A percentile compares a stretch with the other conserved stretches of the same genome.
phyloP scores from a whole-genome alignment of 768 basidiomycete species.

The Ephemerocybe angulata region DNA sequence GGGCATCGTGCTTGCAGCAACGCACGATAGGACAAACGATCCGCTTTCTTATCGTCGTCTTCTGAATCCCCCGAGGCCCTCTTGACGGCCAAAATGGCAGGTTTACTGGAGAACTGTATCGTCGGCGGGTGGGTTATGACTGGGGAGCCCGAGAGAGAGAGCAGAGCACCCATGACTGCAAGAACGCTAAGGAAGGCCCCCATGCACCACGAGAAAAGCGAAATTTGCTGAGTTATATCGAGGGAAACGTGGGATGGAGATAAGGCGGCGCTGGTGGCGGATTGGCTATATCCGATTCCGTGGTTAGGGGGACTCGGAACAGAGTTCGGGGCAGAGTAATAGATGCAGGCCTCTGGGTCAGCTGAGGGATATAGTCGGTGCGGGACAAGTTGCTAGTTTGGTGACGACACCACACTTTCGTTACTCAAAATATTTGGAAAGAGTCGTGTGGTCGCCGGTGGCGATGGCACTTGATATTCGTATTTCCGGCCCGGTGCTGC shows the following conservation, averaged over 20 bases:
- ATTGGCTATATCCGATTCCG: too few relatives aligned
- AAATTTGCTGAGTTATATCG: not conserved
- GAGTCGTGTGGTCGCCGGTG: too few relatives aligned
- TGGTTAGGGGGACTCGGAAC: not conserved
- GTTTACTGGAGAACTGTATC: slow-evolving; percentile 39
- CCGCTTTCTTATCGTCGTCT: slow-evolving; percentile 21
- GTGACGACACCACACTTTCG: too few relatives aligned
- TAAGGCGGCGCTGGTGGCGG: not conserved
- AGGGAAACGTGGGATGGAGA: not conserved
- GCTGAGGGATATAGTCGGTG: too few relatives aligned
- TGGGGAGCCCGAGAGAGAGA: slow-evolving; percentile 23
- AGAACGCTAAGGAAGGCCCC: slow-evolving; percentile 25
- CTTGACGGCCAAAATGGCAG: slow-evolving; percentile 33
- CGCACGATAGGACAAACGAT: slow-evolving; percentile 35
- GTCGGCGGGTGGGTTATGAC: slow-evolving; percentile 14
- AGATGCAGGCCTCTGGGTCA: too few relatives aligned
- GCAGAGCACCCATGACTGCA: slow-evolving; percentile 34
- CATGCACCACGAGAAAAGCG: slow-evolving; percentile 3
- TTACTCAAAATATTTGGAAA: too few relatives aligned
- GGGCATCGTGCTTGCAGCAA: slow-evolving; percentile 41
- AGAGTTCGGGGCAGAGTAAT: too few relatives aligned
- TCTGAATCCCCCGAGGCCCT: slow-evolving; percentile 12
- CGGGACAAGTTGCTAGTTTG: too few relatives aligned
- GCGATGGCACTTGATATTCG: too few relatives aligned
- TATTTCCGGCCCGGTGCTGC: too few relatives aligned